These are phyloP conservation scores for Candida gigantensis DNA, from an alignment of 1,139 yeast species.

Conservation along the genomic window DNA sequence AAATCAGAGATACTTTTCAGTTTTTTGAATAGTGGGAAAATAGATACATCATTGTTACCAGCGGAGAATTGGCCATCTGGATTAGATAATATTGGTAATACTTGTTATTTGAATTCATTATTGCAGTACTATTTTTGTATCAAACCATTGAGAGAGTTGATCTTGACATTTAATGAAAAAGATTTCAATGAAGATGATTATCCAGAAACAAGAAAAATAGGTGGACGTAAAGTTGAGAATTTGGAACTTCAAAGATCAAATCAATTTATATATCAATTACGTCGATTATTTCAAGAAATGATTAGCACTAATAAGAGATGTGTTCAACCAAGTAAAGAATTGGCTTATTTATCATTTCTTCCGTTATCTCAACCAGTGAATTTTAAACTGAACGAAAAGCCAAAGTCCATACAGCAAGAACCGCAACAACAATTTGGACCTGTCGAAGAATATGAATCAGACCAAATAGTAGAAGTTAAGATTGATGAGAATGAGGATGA, in stretches of 20 bases:
- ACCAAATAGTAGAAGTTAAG: constrained; percentile 11
- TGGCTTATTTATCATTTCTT: constrained; percentile 86
- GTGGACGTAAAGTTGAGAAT: constrained; percentile 77
- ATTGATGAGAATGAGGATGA: constrained; percentile 11
- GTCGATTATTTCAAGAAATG: constrained; percentile 69
- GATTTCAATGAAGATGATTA: constrained; percentile 17
- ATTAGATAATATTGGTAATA: constrained; percentile 88
- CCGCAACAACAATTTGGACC: too few species aligned
- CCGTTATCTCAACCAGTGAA: constrained; percentile 70
- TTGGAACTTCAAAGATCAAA: constrained; percentile 78
- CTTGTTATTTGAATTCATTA: constrained; percentile 89
- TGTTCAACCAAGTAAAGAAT: constrained; percentile 78
- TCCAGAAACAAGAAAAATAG: constrained; percentile 58
- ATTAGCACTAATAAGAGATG: constrained; percentile 61
- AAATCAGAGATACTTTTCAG: constrained; percentile 54
- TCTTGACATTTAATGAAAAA: constrained; percentile 52
- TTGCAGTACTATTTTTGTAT: constrained; percentile 88
- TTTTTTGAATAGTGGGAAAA: constrained; percentile 56
- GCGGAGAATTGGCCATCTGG: constrained; percentile 85
- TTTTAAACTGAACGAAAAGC: constrained; percentile 33
- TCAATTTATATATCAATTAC: constrained; percentile 74
- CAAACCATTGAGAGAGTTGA: constrained; percentile 72
- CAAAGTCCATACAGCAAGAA: too few species aligned
- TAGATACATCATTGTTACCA: constrained; percentile 62
- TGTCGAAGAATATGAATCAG: constrained; percentile 7